Evolutionary conservation across 257 asterid species (phyloP).

Genomic region (Forsythia viridissima): DNA sequence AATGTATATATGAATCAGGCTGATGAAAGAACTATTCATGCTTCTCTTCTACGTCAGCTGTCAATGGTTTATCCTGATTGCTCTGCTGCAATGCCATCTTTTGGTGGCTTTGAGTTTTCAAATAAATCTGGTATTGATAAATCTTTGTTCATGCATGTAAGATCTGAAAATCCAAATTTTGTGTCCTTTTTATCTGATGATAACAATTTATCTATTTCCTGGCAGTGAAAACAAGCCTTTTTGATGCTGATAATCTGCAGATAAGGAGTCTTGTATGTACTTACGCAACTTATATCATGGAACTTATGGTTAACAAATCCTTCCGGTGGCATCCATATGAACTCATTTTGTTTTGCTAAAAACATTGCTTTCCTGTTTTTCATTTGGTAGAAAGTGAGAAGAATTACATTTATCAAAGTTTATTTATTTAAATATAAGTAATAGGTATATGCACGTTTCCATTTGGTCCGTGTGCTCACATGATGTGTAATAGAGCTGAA

Average conservation of each 20-base stretch:
- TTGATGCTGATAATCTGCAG: constrained; percentile 59
- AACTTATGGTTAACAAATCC: not conserved
- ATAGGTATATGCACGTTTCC: too few species aligned
- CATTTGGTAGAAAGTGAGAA: not conserved
- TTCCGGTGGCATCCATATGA: not conserved
- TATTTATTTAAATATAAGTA: too few species aligned
- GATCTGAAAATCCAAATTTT: not conserved
- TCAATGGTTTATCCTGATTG: constrained; percentile 64
- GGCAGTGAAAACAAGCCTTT: constrained; percentile 68
- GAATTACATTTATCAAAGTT: too few species aligned
- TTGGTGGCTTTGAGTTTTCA: constrained; percentile 77
- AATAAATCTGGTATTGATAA: constrained; percentile 56
- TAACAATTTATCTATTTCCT: constrained; percentile 21
- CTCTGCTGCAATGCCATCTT: constrained; percentile 60
- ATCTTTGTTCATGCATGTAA: constrained; percentile 10
- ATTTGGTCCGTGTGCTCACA: not conserved
- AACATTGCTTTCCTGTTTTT: constrained; percentile 5
- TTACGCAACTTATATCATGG: constrained; percentile 16
- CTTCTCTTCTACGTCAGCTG: constrained; percentile 67
- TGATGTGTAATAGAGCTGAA: not conserved
- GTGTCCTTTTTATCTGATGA: constrained; percentile 19
- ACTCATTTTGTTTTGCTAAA: not conserved
- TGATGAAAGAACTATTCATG: constrained; percentile 51
- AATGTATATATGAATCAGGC: constrained; percentile 41
- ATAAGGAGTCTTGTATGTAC: constrained; percentile 70